These are phyloP conservation scores for Cenchrus americanus DNA, from an alignment of 176 grass and related monocot genomes.

Conservation along the genomic window DNA sequence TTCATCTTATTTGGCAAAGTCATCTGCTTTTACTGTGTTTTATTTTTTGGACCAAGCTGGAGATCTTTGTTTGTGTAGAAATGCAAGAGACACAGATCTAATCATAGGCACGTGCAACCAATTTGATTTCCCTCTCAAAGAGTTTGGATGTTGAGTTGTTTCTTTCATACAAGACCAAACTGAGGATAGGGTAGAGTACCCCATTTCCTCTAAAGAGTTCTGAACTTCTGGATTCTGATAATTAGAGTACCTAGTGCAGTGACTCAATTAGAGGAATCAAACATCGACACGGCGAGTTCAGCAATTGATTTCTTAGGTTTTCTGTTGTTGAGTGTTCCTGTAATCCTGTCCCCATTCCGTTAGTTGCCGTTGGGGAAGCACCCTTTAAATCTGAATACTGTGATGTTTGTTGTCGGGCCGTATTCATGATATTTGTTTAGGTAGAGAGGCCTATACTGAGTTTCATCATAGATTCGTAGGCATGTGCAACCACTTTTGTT, in stretches of 20 bases:
- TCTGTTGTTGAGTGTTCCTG: not conserved
- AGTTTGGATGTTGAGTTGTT: not conserved
- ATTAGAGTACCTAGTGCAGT: not conserved
- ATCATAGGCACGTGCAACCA: not conserved
- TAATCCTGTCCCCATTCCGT: not conserved
- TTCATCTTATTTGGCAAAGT: not conserved
- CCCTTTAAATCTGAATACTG: not conserved
- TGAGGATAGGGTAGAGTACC: not conserved
- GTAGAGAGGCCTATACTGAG: not conserved
- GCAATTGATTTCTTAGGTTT: not conserved
- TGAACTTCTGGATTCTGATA: no score
- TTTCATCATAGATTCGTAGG: not conserved
- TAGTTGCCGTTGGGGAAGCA: not conserved
- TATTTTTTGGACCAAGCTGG: not conserved
- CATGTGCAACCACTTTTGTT: not conserved
- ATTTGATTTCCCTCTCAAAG: not conserved
- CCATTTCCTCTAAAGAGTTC: not conserved
- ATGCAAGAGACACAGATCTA: not conserved
- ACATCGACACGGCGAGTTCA: not conserved
- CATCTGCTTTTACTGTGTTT: not conserved
- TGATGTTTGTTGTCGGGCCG: slow-evolving; percentile 6
- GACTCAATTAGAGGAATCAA: not conserved
- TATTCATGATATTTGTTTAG: not conserved
- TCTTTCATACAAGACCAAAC: not conserved
- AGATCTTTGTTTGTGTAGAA: not conserved